Evolutionary conservation across 495 filamentous ascomycete species (phyloP), one percentile per base, ranked within the genome.

Genomic region (Penicillium flavigenum): DNA sequence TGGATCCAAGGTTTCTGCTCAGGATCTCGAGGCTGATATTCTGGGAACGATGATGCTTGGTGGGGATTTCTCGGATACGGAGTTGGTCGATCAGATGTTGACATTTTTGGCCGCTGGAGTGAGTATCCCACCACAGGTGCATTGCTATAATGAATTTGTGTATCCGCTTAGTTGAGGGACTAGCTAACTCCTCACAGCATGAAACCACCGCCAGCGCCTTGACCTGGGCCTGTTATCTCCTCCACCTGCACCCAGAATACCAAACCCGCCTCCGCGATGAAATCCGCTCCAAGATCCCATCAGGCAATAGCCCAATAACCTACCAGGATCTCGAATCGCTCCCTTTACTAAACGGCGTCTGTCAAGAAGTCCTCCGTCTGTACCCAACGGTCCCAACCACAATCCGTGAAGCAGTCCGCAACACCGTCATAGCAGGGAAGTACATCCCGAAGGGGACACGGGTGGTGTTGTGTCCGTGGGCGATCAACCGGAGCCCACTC

Each of bases 1-100:
- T 31, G 73, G 74, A 19, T 84, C 84, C 45, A 73, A 90, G 19
- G 80, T 75, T 11, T 81, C 80, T 17, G 78, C 87, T 56, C 60
- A 74, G 71, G 63, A 76, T 26, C 68, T 73, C 1, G 89, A 88
- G 36, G 70, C 83, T 10, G 92, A 96, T 66, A 93, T 96, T 60
- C 79, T 96, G 11, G 72, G 71, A 9, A 71, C 73, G 1, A 76
- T 77, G 65, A 72, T 77, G 69, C 46, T 75, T 31, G 63, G 72
- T 1, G 88, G 88, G 11, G 84, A 81, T 27, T 81, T 84, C 44
- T 74, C 78, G 0, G 81, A 83, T 46, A 72, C 78, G 0, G 72
- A 76, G 34, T 57, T 84, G 7, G 76, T 81, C 0, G 78, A 83
- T 58, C 81, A 84, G 60, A 73, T 83, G 66, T 65, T 83, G 51